Evolutionary conservation across 164 flowering plant genomes (phyloP).

Genomic region (Nymphaea thermarum): DNA sequence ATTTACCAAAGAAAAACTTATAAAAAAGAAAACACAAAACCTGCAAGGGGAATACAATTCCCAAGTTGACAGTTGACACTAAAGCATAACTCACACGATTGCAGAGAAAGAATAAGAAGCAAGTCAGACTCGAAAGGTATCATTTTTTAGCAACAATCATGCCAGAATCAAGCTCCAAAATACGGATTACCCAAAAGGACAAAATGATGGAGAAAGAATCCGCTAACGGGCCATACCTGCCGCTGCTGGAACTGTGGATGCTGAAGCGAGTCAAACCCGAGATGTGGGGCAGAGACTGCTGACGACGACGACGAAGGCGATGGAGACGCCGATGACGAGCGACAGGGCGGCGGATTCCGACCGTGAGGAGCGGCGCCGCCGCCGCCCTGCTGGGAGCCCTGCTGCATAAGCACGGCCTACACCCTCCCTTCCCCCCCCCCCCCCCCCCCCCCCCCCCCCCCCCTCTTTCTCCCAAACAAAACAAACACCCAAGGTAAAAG

Average conservation of each 20-base stretch:
- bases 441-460: neutral
- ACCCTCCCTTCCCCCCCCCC: neutral
- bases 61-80: neutral
- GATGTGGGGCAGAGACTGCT: conserved; percentile 55
- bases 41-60: too few species aligned
- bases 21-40: neutral
- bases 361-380: neutral
- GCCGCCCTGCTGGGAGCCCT: conserved; percentile 16
- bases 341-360: conserved; percentile 22
- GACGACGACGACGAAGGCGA: conserved; percentile 79
- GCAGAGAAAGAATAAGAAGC: neutral
- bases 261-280: conserved; percentile 54
- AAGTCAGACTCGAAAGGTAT: too few species aligned
- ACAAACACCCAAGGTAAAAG: neutral
- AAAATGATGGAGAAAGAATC: neutral
- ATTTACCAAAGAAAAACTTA: neutral
- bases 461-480: neutral
- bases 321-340: conserved; percentile 45
- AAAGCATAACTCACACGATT: neutral
- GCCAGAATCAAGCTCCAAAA: too few species aligned
- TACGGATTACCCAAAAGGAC: neutral
- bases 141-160: too few species aligned
- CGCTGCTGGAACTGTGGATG: conserved; percentile 37
- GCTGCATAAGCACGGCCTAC: neutral
- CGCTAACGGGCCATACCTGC: conserved; percentile 14